Base-by-base conservation (phyloP, 2,329 filamentous ascomycete genomes). In the Coniosporium tulheliwenetii region DNA sequence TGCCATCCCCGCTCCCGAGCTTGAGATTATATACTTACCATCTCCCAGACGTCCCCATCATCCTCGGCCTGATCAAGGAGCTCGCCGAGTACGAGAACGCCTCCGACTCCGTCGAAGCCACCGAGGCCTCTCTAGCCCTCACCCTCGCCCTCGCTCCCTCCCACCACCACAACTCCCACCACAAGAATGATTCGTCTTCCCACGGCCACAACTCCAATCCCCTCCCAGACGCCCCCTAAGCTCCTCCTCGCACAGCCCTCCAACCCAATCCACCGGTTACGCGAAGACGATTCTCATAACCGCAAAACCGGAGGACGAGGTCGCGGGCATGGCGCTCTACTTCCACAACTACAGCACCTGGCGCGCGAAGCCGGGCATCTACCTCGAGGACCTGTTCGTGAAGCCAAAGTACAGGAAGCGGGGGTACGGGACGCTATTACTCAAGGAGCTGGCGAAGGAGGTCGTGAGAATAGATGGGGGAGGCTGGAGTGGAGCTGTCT, bases 311-410 rank as follows among this genome's bases (percentile, higher is more conserved):
- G 54, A 57, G 29, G 56, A 51, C 36, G 52, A 58, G 30, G 55
- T 74, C 59, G 82, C 76, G 0, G 85, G 81, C 38, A 85, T 95
- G 73, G 86, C 86, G 1, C 63, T 95, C 34, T 95, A 86, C 65
- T 96, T 93, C 60, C 86, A 89, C 69, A 96, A 89, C 63, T 96
- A 94, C 64, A 85, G 79, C 54, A 95, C 89, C 0, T 96, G 91
- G 91, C 75, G 82, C 8, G 75, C 82, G n/a, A 75, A 74, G 37
- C 77, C 87, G 0, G 89, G 89, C 2, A 82, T 98, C 54, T 94
- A 93, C 60, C 77, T 96, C 32, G 89, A 96, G 60, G 89, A 96
- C 55, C 66, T 96, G n/a, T 94, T 80, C 53, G 85, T 98, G 34
- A 70, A 77, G 50, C 71, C 77, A 1, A 64, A 65, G 36, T 77